Evolutionary conservation across 306 rosid species (phyloP).

Genomic region (Ochetophila trinervis): DNA sequence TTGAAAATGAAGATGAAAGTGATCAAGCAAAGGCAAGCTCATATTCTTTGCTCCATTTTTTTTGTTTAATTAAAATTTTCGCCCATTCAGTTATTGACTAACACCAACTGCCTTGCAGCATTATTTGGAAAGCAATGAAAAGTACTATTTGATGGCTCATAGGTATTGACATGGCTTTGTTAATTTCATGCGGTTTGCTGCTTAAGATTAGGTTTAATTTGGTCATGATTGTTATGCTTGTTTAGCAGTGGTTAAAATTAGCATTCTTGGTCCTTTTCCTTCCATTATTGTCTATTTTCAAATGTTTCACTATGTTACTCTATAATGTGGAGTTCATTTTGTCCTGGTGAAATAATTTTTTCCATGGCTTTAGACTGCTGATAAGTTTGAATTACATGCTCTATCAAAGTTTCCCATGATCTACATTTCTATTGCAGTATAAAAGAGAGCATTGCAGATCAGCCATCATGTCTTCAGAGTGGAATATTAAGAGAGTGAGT

Average conservation of each 20-base stretch:
- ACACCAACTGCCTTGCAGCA: constrained; percentile 59
- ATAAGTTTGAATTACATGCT: constrained; percentile 7
- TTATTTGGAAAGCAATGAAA: constrained; percentile 97
- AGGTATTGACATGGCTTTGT: constrained; percentile 49
- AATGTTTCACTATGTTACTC: background rate
- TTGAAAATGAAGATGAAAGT: constrained; percentile 90
- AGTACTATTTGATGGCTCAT: constrained; percentile 99
- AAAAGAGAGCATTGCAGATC: constrained; percentile 91
- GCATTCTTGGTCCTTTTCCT: background rate
- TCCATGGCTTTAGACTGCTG: constrained; percentile 25
- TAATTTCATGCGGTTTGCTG: constrained; percentile 15
- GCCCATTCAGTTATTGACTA: constrained; percentile 25
- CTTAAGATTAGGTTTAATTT: background rate
- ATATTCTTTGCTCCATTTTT: constrained; percentile 22
- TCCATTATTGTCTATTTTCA: background rate
- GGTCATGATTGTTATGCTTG: background rate
- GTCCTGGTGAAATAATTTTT: background rate
- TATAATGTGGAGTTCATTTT: background rate
- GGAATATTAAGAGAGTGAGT: constrained; percentile 98
- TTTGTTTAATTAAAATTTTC: constrained; percentile 7
- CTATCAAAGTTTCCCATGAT: constrained; percentile 8
- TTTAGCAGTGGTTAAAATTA: constrained; percentile 3
- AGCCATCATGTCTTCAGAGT: constrained; percentile 67
- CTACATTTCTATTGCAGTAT: constrained; percentile 50
- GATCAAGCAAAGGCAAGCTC: constrained; percentile 96